Evolutionary conservation across 148 eudicot genomes (phyloP).

Genomic region (Rhododendron kiyosumense): DNA sequence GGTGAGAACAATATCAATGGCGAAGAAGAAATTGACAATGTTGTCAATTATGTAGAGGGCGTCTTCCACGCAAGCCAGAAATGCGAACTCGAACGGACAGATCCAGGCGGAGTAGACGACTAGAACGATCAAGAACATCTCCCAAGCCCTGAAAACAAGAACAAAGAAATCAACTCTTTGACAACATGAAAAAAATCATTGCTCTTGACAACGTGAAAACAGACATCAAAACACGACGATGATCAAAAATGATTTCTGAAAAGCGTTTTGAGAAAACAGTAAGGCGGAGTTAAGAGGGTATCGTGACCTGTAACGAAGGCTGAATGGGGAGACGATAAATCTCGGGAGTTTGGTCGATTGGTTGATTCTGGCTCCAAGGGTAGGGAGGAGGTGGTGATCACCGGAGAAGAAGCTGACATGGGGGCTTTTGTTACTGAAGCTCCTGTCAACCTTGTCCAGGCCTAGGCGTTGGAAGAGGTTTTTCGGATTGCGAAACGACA

Average conservation of each 20-base stretch:
- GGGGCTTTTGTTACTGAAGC: too few species aligned
- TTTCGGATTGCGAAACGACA: neutral
- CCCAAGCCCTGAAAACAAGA: conserved; percentile 72
- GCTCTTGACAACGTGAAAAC: too few species aligned
- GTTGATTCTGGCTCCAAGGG: conserved; percentile 79
- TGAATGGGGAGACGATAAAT: conserved; percentile 55
- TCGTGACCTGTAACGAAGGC: conserved; percentile 56
- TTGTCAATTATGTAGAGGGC: conserved; percentile 56
- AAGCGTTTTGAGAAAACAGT: neutral
- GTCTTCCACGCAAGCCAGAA: conserved; percentile 42
- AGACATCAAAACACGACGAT: too few species aligned
- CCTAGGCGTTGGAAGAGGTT: neutral
- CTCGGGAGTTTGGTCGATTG: conserved; percentile 40
- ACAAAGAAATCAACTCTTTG: too few species aligned
- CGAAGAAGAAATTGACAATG: conserved; percentile 74
- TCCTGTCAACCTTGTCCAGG: neutral
- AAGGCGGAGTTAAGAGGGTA: neutral
- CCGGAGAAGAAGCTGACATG: conserved; percentile 46
- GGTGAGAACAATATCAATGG: conserved; percentile 73
- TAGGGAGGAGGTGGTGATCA: conserved; percentile 57
- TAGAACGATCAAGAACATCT: conserved; percentile 59
- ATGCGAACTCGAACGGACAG: conserved; percentile 83
- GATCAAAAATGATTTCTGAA: too few species aligned
- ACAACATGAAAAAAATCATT: too few species aligned
- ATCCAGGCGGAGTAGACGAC: conserved; percentile 93